phyloP scores from a whole-genome alignment of 768 basidiomycete genomes.

The Panaeolus cyanescens region DNA sequence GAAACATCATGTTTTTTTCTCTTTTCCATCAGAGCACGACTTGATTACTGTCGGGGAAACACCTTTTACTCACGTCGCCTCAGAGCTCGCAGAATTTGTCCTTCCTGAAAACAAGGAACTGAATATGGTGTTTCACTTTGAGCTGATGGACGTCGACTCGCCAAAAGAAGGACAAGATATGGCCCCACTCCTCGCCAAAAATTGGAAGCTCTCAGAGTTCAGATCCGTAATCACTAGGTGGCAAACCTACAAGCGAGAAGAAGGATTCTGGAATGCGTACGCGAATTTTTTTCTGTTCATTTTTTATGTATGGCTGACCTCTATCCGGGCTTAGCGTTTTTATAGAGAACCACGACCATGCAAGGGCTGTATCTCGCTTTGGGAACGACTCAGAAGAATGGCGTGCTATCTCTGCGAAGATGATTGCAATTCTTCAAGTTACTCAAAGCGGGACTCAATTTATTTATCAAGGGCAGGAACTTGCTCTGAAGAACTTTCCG shows the following conservation, averaged over 20 bases:
- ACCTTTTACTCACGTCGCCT: constrained; percentile 55
- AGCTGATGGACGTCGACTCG: constrained; percentile 60
- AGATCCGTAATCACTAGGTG: constrained; percentile 50
- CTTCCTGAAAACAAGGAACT: constrained; percentile 61
- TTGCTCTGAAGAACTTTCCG: constrained; percentile 68
- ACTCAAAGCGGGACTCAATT: constrained; percentile 69
- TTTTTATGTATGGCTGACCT: constrained; percentile 7
- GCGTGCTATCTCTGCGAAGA: constrained; percentile 61
- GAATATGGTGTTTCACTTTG: constrained; percentile 68
- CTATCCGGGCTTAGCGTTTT: constrained; percentile 42
- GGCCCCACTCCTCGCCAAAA: constrained; percentile 39
- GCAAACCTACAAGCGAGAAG: constrained; percentile 58
- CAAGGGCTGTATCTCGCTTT: constrained; percentile 65
- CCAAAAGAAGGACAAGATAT: constrained; percentile 33
- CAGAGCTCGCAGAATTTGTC: constrained; percentile 55
- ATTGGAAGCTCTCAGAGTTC: constrained; percentile 56
- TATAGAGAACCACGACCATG: constrained; percentile 73
- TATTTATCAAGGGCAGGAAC: constrained; percentile 77
- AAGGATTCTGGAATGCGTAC: constrained; percentile 71
- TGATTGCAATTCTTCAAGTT: constrained; percentile 62
- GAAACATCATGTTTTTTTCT: not conserved
- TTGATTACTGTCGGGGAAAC: constrained; percentile 70
- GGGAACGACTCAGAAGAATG: constrained; percentile 61
- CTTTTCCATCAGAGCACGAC: constrained; percentile 44
- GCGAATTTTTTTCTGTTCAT: constrained; percentile 24